Evolutionary conservation across 306 rosid genomes (phyloP).

Genomic region (Betula pendula): DNA sequence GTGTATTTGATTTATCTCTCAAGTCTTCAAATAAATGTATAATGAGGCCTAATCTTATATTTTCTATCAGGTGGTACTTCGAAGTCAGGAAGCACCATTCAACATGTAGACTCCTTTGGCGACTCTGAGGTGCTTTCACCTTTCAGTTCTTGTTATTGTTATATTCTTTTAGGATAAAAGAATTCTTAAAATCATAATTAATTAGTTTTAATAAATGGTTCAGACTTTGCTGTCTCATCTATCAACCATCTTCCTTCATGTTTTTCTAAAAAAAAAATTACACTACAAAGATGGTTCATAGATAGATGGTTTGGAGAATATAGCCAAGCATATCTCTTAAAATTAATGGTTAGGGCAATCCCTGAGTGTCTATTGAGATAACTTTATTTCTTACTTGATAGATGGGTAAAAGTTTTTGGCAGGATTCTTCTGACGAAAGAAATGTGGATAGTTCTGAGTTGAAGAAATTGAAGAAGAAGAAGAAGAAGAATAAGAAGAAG

Average conservation of each 20-base stretch:
- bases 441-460: conserved; percentile 28
- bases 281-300: no score
- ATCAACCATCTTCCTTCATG: no score
- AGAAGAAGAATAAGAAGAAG: conserved; percentile 34
- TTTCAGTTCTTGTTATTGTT: conserved; percentile 2
- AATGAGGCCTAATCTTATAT: background rate
- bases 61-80: conserved; percentile 59
- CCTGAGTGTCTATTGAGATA: conserved; percentile 8
- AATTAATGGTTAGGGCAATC: background rate
- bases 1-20: background rate
- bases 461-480: conserved; percentile 50
- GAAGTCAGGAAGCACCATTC: conserved; percentile 46
- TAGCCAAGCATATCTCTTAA: no score
- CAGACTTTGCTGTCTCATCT: no score
- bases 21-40: background rate
- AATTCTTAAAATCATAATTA: background rate
- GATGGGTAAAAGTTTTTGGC: conserved; percentile 22
- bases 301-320: no score
- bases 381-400: conserved; percentile 4
- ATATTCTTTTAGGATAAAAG: background rate
- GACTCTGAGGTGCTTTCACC: conserved; percentile 54
- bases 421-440: conserved; percentile 53
- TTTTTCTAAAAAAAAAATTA: no score
- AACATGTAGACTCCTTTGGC: conserved; percentile 73
- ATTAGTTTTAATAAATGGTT: no score